Evolutionary conservation across 2,329 filamentous ascomycete species (phyloP), one percentile per base, ranked within the genome.

Genomic region (Cercospora zeae-maydis): DNA sequence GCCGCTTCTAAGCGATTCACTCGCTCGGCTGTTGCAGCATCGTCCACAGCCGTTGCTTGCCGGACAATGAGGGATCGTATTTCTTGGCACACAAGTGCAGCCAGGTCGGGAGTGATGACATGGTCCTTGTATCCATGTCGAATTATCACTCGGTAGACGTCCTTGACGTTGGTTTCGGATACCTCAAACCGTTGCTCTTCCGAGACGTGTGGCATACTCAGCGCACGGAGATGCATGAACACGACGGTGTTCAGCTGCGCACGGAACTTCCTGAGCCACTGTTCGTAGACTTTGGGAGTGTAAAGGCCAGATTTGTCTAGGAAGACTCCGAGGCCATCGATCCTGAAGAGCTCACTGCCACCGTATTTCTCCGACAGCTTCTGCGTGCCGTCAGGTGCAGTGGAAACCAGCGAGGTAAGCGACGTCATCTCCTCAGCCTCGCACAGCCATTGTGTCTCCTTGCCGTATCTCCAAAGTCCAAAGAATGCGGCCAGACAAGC

Each of bases 391-490:
- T 73, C 66, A 1, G 66, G 61, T 2, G 66, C 71, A 16, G 79
- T 69, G 55, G 78, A 19, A n/a, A 79, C 77, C 62, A 80, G 77
- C 30, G 78, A 76, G 9, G 77, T 81, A 6, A 80, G 80, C 47
- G 80, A 78, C 63, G 86, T 79, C 5, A 81, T 80, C 66, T 90
- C 87, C 61, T 82, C 79, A 1, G 82, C 81, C 76, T 92, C 89
- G 4, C 88, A 85, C 7, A 77, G 77, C 89, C 89, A 92, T 73
- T 92, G 90, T 64, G 85, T 83, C 71, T 92, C 88, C 73, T 93
- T 92, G 16, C 90, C 90, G 70, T 86, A 92, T 36, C 89, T 84
- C 90, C 90, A 92, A 10, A 92, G 81, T 1, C 90, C 79, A 71
- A 92, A 89, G 52, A 91, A 76, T 42, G 76, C 78, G 0, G 86